Percentiles rank a stretch among this genome's conserved stretches.
Conservation (phyloP, 2,329 filamentous ascomycete genomes). For the Chaetothyriales sp. region DNA sequence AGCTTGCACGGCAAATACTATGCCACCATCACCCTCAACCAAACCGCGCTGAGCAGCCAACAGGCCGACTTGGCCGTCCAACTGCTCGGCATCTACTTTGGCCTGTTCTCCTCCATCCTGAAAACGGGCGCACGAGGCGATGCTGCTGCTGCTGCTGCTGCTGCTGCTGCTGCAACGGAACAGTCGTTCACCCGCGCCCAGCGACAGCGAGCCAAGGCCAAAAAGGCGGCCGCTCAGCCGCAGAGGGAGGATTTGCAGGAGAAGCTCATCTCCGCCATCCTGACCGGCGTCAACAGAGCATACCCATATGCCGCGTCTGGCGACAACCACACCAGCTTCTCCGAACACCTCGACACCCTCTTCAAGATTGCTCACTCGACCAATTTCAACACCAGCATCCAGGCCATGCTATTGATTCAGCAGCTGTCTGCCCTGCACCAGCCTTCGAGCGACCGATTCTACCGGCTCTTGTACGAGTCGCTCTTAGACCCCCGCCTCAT, state of each 20-base stretch:
- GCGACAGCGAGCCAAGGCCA: constrained; percentile 9
- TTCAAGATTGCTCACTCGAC: constrained; percentile 95
- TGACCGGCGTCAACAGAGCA: constrained; percentile 90
- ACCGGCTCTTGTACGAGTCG: constrained; percentile 89
- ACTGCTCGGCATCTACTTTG: constrained; percentile 83
- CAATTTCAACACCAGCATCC: constrained; percentile 97
- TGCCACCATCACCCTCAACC: constrained; percentile 89
- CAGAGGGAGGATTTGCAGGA: constrained; percentile 62
- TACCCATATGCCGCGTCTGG: constrained; percentile 66
- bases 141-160: constrained; percentile 34
- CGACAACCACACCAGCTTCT: constrained; percentile 66
- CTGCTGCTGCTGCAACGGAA: constrained; percentile 35
- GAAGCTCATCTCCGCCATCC: constrained; percentile 79
- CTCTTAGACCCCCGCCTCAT: constrained; percentile 78
- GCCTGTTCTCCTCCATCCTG: constrained; percentile 68
- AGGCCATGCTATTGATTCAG: constrained; percentile 88
- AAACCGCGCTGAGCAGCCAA: constrained; percentile 77
- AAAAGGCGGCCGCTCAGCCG: constrained; percentile 19
- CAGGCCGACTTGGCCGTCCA: constrained; percentile 70
- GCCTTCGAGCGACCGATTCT: constrained; percentile 77
- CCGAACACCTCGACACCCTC: constrained; percentile 80
- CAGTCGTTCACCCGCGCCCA: constrained; percentile 8
- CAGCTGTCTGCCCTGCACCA: constrained; percentile 74
- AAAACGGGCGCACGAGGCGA: constrained; percentile 43
- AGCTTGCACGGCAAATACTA: constrained; percentile 86